Evolutionary conservation across 2,329 filamentous ascomycete genomes (phyloP), one percentile per base, ranked within the genome.

Genomic region (Nothopassalora personata): DNA sequence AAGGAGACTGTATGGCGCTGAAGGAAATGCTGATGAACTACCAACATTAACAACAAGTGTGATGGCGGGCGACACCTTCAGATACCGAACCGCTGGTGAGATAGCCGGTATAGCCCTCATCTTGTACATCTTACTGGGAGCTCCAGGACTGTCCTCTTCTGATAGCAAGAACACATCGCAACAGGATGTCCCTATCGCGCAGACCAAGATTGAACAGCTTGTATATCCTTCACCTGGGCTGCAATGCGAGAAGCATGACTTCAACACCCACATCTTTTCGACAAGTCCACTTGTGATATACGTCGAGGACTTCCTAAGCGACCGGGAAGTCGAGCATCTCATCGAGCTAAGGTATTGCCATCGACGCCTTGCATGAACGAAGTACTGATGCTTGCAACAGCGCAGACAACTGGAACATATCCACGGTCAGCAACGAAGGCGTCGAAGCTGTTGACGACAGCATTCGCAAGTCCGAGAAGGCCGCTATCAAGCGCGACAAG

Each of bases 231-330:
- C 74, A 15, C 59, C 60, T 23, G 67, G 70, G n/a, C 58, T 80
- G 30, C 53, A 62, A 39, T 81, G 78, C 64, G 59, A 64, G 6
- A 62, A 67, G 36, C 75, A 78, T 67, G 60, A 60, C 4, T 77
- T 76, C 57, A 67, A 67, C 36, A 67, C 80, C 1, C 79, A 82
- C 64, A 72, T 86, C 5, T 74, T 85, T 54, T 80, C 76, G 18
- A 72, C 77, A 15, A 76, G 79, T 48, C 83, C 83, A 2, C 69
- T 86, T 60, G 74, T 86, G 6, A 74, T 86, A 15, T 85, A 86
- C 68, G 78, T 86, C 50, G 80, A 66, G 5, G 53, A 53, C 13
- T 64, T 67, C 36, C 48, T 65, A 15, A 60, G 58, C 23, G 34
- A 46, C 3, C 15, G 4, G 3, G 65, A 67, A 57, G 59, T 60